These are phyloP conservation scores for Straminergon stramineum DNA, from an alignment of 225 moss, liverwort and hornwort species.

Conservation along the genomic window DNA sequence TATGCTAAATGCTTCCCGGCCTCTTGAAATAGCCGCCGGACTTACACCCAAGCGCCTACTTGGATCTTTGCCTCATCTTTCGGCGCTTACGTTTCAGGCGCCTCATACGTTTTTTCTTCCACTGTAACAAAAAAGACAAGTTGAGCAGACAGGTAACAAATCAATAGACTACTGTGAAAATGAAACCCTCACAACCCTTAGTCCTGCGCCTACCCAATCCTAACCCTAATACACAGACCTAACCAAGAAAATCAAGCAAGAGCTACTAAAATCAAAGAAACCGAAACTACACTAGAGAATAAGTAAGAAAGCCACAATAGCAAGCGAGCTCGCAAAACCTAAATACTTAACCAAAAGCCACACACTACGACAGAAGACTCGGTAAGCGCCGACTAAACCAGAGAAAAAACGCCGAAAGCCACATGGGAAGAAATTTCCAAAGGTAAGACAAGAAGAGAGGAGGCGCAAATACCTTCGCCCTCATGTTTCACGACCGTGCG, in stretches of 20 bases:
- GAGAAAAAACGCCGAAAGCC: neutral
- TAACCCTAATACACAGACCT: neutral
- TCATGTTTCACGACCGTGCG: slow-evolving; percentile 12
- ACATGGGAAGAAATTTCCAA: too few species aligned
- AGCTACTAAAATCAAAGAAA: neutral
- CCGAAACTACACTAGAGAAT: neutral
- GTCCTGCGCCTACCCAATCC: neutral
- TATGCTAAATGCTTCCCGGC: neutral
- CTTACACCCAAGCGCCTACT: slow-evolving; percentile 8
- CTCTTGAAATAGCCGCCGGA: neutral
- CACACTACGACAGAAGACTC: neutral
- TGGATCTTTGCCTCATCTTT: slow-evolving; percentile 43
- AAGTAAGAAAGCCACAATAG: neutral
- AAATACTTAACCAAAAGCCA: neutral
- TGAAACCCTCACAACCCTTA: neutral
- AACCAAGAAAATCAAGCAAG: too few species aligned
- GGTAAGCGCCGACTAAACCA: neutral
- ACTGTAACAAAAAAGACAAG: neutral
- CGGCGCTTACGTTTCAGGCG: slow-evolving; percentile 41
- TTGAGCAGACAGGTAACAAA: neutral
- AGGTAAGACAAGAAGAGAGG: neutral
- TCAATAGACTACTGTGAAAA: neutral
- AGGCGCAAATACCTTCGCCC: slow-evolving; percentile 10
- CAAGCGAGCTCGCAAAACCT: neutral
- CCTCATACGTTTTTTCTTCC: slow-evolving; percentile 49